Evolutionary conservation across 306 rosid genomes (phyloP), one percentile per base, ranked within the genome.

Genomic region (Gastrolobium bilobum): DNA sequence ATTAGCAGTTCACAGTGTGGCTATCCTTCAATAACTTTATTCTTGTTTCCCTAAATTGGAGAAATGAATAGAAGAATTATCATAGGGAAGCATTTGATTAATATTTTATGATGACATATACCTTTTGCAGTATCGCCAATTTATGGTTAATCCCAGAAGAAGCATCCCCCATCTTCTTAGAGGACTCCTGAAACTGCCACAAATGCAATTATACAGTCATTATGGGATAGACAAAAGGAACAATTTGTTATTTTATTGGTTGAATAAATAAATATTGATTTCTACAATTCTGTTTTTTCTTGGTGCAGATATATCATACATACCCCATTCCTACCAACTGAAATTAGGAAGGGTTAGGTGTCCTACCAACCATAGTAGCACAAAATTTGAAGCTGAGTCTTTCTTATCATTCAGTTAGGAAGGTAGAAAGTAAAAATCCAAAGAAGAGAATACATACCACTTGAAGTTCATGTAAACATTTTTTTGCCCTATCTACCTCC

Each of bases 391-490:
- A 81, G 44, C 58, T 40, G 30, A 64, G 57, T 40, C 43, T 33
- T 54, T 38, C 60, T 10, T 13, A 26, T 33, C 59, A 66, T 43
- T 51, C 57, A 52, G 3, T 33, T 77, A 44, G 71, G 2, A 74
- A 50, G 29, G 46, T 14, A 40, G 52, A 64, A 74, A 48, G 6
- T 4, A 10, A 63, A 81, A 75, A 66, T 44, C 33, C 40, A 58
- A 59, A 31, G 13, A 37, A 65, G 58, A 66, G 4, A 62, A 37
- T 4, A 29, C 68, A 8, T 77, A 95, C 99, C 97, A 68, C 77
- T 46, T 79, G 86, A 70, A 95, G 97, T 67, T 95, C 84, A 42
- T 72, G 80, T 10, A 73, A 39, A 69, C 99, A 95, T 44, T 80
- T 82, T 10, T 73, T 74, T 20, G 78, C 73, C 84, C 71, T 93